Evolutionary conservation across 2,329 filamentous ascomycete species (phyloP).

Genomic region (Clonostachys sp.): DNA sequence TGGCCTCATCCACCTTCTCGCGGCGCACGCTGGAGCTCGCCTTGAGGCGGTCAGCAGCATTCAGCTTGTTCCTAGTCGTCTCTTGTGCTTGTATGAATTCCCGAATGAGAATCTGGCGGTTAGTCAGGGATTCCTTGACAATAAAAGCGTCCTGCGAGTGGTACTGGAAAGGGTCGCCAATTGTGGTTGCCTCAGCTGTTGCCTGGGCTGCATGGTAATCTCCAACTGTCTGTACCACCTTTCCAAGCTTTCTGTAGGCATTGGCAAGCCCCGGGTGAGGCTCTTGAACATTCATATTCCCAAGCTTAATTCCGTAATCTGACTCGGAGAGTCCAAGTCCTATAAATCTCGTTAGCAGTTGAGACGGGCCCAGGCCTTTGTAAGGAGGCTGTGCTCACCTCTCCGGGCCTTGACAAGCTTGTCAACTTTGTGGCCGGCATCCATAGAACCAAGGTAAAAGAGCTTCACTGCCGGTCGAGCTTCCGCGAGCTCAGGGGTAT

Average conservation of each 20-base stretch:
- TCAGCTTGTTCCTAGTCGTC: slow-evolving; percentile 73
- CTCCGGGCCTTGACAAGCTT: slow-evolving; percentile 86
- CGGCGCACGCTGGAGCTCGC: slow-evolving; percentile 79
- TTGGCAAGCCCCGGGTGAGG: slow-evolving; percentile 82
- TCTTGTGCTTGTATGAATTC: slow-evolving; percentile 92
- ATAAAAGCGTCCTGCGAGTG: slow-evolving; percentile 95
- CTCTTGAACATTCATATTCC: slow-evolving; percentile 83
- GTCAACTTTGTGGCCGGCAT: slow-evolving; percentile 95
- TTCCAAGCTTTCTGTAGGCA: slow-evolving; percentile 92
- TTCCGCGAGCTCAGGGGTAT: slow-evolving; percentile 89
- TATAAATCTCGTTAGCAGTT: slow-evolving; percentile 28
- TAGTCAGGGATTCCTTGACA: slow-evolving; percentile 96
- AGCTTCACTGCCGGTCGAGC: slow-evolving; percentile 88
- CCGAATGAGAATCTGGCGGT: slow-evolving; percentile 91
- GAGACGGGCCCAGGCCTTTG: not conserved
- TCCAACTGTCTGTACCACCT: slow-evolving; percentile 86
- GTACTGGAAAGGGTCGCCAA: slow-evolving; percentile 90
- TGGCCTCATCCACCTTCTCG: slow-evolving; percentile 98
- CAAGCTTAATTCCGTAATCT: slow-evolving; percentile 88
- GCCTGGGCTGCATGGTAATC: slow-evolving; percentile 96
- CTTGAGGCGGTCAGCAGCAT: slow-evolving; percentile 84
- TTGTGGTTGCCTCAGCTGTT: slow-evolving; percentile 90
- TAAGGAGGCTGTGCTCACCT: slow-evolving; percentile 48
- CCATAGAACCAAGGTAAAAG: slow-evolving; percentile 94
- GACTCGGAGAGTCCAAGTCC: slow-evolving; percentile 88